Evolutionary conservation across 2,329 filamentous ascomycete genomes (phyloP).

Genomic region (Neoascochyta sp.): DNA sequence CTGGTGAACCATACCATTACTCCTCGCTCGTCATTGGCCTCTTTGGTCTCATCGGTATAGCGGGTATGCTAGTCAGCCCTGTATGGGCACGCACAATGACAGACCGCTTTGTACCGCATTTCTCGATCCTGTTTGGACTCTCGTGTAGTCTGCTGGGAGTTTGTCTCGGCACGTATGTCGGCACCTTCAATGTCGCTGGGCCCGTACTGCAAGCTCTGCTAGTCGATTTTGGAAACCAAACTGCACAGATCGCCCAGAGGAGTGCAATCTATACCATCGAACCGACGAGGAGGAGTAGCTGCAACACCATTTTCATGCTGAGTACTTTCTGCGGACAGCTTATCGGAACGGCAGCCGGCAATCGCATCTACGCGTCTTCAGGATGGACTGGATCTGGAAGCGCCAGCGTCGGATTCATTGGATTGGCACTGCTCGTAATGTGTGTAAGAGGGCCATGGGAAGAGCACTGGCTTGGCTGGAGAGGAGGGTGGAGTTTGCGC

Average conservation of each 20-base stretch:
- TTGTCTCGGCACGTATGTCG: constrained; percentile 65
- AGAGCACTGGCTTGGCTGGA: constrained; percentile 58
- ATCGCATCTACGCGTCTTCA: constrained; percentile 52
- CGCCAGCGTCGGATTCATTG: constrained; percentile 54
- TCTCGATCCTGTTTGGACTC: constrained; percentile 63
- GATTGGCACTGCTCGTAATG: constrained; percentile 47
- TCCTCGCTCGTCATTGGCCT: constrained; percentile 66
- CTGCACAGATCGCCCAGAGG: constrained; percentile 69
- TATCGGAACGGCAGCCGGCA: constrained; percentile 57
- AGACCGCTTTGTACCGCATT: constrained; percentile 65
- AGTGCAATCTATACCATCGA: constrained; percentile 67
- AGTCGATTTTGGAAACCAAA: constrained; percentile 70
- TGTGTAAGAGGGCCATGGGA: constrained; percentile 54
- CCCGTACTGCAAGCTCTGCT: constrained; percentile 69
- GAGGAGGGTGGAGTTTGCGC: constrained; percentile 52
- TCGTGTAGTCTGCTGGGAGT: constrained; percentile 58
- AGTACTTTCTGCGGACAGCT: constrained; percentile 71
- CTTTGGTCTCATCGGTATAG: constrained; percentile 74
- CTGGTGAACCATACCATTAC: constrained; percentile 66
- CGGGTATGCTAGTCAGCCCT: constrained; percentile 63
- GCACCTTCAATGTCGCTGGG: constrained; percentile 62
- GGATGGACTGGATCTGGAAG: constrained; percentile 58
- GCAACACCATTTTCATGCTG: constrained; percentile 83
- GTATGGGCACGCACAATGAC: constrained; percentile 67
- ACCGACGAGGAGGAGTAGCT: constrained; percentile 66